These are phyloP conservation scores for Ascochyta pisi DNA, from an alignment of 2,329 filamentous ascomycete species.

Conservation along the genomic window DNA sequence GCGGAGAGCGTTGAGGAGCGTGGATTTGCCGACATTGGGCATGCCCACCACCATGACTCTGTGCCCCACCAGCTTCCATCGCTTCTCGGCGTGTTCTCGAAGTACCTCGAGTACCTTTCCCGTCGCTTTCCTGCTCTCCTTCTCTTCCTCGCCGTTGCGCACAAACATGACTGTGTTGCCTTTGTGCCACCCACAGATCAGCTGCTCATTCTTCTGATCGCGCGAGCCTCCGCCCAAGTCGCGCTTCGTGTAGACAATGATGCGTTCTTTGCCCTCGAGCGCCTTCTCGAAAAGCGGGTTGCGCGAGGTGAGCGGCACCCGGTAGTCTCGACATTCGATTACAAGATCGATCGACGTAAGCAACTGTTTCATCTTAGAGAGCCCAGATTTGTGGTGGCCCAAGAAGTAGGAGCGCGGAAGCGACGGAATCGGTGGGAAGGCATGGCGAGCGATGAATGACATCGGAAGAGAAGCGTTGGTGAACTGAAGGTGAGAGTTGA, in stretches of 20 bases:
- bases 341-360: conserved; percentile 84
- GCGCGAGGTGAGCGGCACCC: conserved; percentile 84
- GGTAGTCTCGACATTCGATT: conserved; percentile 93
- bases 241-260: conserved; percentile 90
- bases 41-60: conserved; percentile 91
- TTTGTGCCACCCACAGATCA: conserved; percentile 61
- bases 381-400: conserved; percentile 85
- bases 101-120: conserved; percentile 58
- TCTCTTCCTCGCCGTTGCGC: conserved; percentile 45
- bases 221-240: conserved; percentile 58
- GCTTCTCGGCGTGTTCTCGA: conserved; percentile 57
- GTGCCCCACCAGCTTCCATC: conserved; percentile 76
- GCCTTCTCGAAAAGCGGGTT: conserved; percentile 88
- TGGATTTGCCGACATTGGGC: conserved; percentile 97
- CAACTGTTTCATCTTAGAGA: conserved; percentile 81
- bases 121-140: conserved; percentile 29
- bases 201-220: conserved; percentile 54
- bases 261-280: conserved; percentile 73
- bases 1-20: conserved; percentile 87
- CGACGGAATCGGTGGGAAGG: conserved; percentile 75
- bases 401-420: conserved; percentile 92
- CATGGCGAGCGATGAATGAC: conserved; percentile 71
- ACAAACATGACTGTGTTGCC: conserved; percentile 62
- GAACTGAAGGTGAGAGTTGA: neutral
- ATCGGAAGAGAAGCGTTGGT: conserved; percentile 28